These are phyloP conservation scores for Thalassiosira mediterranea DNA, from an alignment of 352 stramenopile genomes.

Conservation along the genomic window DNA sequence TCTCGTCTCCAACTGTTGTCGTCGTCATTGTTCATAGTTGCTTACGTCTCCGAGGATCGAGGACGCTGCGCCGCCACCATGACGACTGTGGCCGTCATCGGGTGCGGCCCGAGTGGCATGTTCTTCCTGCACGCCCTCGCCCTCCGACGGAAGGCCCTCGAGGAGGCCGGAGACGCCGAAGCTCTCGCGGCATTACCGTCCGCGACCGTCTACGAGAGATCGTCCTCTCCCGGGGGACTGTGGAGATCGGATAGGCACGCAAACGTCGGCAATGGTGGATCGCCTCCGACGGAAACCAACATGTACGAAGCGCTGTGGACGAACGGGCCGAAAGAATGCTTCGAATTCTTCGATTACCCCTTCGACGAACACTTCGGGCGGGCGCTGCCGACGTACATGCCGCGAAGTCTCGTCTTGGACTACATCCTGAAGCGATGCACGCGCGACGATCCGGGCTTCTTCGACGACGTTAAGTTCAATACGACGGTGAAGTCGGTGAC, in stretches of 20 bases:
- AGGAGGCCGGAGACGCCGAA: slow-evolving; percentile 4
- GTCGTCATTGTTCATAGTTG: no score
- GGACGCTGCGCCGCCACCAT: no score
- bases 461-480: slow-evolving; percentile 65
- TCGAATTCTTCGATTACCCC: slow-evolving; percentile 77
- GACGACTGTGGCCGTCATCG: slow-evolving; percentile 54
- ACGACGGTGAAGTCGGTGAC: slow-evolving; percentile 45
- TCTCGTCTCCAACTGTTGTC: no score
- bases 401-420: slow-evolving; percentile 51
- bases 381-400: slow-evolving; percentile 46
- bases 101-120: slow-evolving; percentile 62
- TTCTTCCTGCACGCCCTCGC: slow-evolving; percentile 63
- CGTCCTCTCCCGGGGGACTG: slow-evolving; percentile 52
- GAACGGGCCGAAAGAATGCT: slow-evolving; percentile 58
- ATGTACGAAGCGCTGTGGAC: slow-evolving; percentile 71
- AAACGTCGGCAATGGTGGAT: no score
- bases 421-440: slow-evolving; percentile 61
- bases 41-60: no score
- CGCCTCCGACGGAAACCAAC: no score
- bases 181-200: slow-evolving; percentile 12
- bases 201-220: slow-evolving; percentile 54
- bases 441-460: slow-evolving; percentile 23
- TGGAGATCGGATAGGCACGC: slow-evolving; percentile 43
- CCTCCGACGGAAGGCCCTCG: slow-evolving; percentile 16
- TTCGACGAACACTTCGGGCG: slow-evolving; percentile 68